These are phyloP conservation scores for Lenzites betulinus DNA, from an alignment of 768 basidiomycete species.

Conservation along the genomic window DNA sequence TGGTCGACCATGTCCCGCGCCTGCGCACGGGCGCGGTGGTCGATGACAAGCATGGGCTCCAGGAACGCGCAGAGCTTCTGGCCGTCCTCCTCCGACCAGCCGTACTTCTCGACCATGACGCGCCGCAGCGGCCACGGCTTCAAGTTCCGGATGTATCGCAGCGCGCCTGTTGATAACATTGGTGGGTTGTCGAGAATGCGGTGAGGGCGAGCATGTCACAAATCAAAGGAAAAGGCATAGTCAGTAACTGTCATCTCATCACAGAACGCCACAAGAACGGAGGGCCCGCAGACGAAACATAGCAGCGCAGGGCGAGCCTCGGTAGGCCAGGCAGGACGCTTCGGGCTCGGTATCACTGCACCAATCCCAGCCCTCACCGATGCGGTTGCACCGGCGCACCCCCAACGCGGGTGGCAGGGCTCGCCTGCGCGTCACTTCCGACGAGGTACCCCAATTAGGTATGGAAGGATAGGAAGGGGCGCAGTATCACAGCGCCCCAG, in stretches of 20 bases:
- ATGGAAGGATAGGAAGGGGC: not conserved
- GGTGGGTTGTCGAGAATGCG: not conserved
- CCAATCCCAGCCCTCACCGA: conserved; percentile 1
- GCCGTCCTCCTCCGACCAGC: conserved; percentile 62
- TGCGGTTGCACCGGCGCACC: not conserved
- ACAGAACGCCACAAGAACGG: conserved; percentile 11
- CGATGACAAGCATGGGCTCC: conserved; percentile 72
- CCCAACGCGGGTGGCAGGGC: too few species aligned
- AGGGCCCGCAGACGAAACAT: not conserved
- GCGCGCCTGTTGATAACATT: conserved; percentile 44
- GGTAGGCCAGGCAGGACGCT: not conserved
- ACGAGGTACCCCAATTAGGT: conserved; percentile 6
- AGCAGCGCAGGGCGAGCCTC: not conserved
- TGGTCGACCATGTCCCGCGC: conserved; percentile 78
- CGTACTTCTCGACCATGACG: conserved; percentile 90
- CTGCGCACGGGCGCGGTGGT: conserved; percentile 65
- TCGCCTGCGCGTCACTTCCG: not conserved
- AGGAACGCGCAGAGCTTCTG: conserved; percentile 64
- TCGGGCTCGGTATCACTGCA: not conserved
- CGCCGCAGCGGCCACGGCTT: conserved; percentile 81
- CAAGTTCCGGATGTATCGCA: conserved; percentile 73
- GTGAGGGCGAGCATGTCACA: conserved; percentile 1
- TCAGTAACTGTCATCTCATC: conserved; percentile 5
- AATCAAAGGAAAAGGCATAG: not conserved
- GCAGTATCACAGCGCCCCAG: not conserved